phyloP scores from a whole-genome alignment of 495 filamentous ascomycete species.

The Sordaria brevicollis region DNA sequence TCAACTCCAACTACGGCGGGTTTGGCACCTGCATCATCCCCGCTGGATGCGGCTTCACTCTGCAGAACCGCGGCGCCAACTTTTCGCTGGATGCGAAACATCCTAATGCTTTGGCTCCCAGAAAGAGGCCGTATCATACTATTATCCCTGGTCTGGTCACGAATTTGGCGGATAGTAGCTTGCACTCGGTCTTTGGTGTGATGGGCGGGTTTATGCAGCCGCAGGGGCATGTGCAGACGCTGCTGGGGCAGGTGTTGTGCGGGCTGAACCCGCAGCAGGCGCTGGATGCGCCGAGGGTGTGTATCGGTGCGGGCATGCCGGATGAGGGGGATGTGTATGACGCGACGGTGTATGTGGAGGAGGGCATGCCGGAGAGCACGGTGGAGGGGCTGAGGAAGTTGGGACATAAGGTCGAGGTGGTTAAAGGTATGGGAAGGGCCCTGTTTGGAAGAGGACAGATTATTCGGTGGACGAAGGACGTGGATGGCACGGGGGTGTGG shows the following conservation, averaged over 20 bases:
- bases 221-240: conserved; percentile 90
- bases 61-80: conserved; percentile 88
- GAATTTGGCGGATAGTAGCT: conserved; percentile 52
- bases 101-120: conserved; percentile 68
- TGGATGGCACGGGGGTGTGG: conserved; percentile 61
- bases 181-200: conserved; percentile 84
- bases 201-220: conserved; percentile 99
- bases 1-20: conserved; percentile 87
- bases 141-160: conserved; percentile 93
- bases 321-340: conserved; percentile 29
- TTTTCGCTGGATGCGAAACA: conserved; percentile 59
- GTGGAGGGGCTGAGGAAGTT: conserved; percentile 53
- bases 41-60: conserved; percentile 70
- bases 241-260: conserved; percentile 83
- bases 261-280: conserved; percentile 79
- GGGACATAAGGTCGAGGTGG: conserved; percentile 65
- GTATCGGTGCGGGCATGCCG: conserved; percentile 62
- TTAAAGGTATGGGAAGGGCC: conserved; percentile 54
- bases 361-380: conserved; percentile 62
- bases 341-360: conserved; percentile 62
- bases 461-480: conserved; percentile 57
- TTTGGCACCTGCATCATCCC: conserved; percentile 90
- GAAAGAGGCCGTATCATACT: conserved; percentile 93
- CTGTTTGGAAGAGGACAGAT: conserved; percentile 89
- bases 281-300: conserved; percentile 80